Evolutionary conservation across 495 filamentous ascomycete species (phyloP), one percentile per base, ranked within the genome.

Genomic region (Lophium mytilinum): DNA sequence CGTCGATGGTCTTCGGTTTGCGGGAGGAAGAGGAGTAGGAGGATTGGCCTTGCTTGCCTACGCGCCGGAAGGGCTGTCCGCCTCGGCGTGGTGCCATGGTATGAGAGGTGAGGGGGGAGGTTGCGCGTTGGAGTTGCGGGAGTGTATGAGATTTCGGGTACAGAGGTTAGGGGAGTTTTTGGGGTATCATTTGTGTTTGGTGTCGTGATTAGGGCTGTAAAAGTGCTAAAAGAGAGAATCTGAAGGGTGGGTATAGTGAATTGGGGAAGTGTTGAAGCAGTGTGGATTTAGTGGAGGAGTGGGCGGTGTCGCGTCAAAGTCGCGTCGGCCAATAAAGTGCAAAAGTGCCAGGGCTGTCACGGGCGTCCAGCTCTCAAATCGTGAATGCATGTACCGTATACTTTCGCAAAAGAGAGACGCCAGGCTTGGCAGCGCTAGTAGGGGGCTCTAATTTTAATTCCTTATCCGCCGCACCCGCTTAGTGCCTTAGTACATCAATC

Each of bases 1-100:
- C 84, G 41, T 91, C 83, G 62, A 96, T 85, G 2, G 89, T 95
- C 59, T 82, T 88, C 56, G 81, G 70, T 76, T 78, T 78, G 55
- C 74, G 78, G 17, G 77, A 72, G 17, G 77, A 72, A 4, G 18
- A 18, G 34, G 77, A 76, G 55, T 78, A 79, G 8, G 76, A 78
- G 9, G 67, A 53, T 55, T 64, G 59, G 51, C 69, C 69, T 10
- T 58, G 19, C 42, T 68, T 69, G 54, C 63, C 66, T 40, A 68
- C 66, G 18, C 68, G 69, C 39, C 62, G 55, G 42, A 53, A 71
- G 14, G 66, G 61, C 39, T 70, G 66, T 17, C 61, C 63, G 47
- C 77, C 74, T 61, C 80, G 79, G 60, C 78, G 74, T 55, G 76
- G 72, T 71, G 80, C 78, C 81, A 84, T 84, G 63, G 69, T 67